Evolutionary conservation across 2,329 filamentous ascomycete species (phyloP).

Genomic region (Epicoccum sorghinum): DNA sequence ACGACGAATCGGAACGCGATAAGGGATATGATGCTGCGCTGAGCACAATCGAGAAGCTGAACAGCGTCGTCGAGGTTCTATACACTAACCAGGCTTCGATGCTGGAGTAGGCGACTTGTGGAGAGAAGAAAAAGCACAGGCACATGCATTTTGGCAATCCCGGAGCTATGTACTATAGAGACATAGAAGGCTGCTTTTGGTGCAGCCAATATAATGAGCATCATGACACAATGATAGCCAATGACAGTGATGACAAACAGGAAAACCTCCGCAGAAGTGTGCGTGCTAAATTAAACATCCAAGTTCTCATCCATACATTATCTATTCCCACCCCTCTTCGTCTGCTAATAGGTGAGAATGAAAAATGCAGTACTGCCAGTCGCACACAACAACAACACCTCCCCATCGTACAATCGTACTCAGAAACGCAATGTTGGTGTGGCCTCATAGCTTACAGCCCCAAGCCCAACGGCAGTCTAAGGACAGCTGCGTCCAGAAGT

Average conservation of each 20-base stretch:
- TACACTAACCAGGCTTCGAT: constrained; percentile 97
- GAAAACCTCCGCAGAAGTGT: not conserved
- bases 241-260: constrained; percentile 14
- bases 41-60: constrained; percentile 94
- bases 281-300: not conserved
- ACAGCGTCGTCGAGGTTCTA: constrained; percentile 94
- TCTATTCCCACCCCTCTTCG: not conserved
- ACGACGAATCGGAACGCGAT: constrained; percentile 91
- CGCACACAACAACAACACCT: not conserved
- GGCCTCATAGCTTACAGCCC: too few relatives aligned
- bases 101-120: constrained; percentile 71
- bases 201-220: constrained; percentile 27
- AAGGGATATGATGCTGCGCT: constrained; percentile 93
- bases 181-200: constrained; percentile 34
- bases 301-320: not conserved
- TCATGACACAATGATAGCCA: constrained; percentile 13
- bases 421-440: too few relatives aligned
- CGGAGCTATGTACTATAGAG: constrained; percentile 39
- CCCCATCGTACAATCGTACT: not conserved
- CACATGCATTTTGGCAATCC: not conserved
- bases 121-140: not conserved
- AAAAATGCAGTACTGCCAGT: constrained; percentile 2
- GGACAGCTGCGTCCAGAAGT: too few relatives aligned
- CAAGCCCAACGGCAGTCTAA: too few relatives aligned
- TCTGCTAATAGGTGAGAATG: constrained; percentile 1